Base-by-base conservation (phyloP, 257 asterid genomes). In the Nyctanthes arbortristis region DNA sequence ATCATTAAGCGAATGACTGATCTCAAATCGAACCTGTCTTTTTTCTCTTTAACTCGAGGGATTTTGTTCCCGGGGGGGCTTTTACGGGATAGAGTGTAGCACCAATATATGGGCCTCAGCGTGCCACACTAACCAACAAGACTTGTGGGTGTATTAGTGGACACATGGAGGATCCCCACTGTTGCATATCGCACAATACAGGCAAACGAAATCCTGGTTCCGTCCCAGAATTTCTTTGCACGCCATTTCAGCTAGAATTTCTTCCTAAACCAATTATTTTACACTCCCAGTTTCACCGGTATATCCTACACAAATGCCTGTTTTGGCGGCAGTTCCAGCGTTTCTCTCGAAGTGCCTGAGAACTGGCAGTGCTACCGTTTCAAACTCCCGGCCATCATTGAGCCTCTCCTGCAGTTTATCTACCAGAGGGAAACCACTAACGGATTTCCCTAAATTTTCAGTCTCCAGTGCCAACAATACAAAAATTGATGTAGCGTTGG, bases 381-480 rank as follows among this genome's bases (percentile, higher is more conserved):
- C 47, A 37, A 74, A 45, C 73, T 71, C 71, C 22, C 55, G 67
- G 33, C 4, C 75, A 16, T 69, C 76, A 24, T 63, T 76, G 70
- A 77, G 45, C 73, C 54, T 74, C 28, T 69, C 77, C 33, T 82
- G 66, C 12, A 56, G 73, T 56, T 65, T 31, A 64, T 77, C 79
- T n/a, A 12, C 70, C 60, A 87, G 71, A 78, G 84, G 85, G 58
- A 63, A 76, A 11, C 61, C 86, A 45, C 49, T 81, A 31, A 61
- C 81, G 40, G 47, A n/a, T 58, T 56, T 80, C 13, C 76, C 87
- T 3, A 90, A 77, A 78, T 88, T 81, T 11, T 81, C 97, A 39
- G 78, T 90, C 39, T 88, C 96, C 0, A 77, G 84, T 75, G 80
- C 74, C 64, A 78, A 79, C 79, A 69, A 61, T 75, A 71, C 85